Evolutionary conservation across 352 stramenopile genomes (phyloP).

Genomic region (Phytopythium montanum): DNA sequence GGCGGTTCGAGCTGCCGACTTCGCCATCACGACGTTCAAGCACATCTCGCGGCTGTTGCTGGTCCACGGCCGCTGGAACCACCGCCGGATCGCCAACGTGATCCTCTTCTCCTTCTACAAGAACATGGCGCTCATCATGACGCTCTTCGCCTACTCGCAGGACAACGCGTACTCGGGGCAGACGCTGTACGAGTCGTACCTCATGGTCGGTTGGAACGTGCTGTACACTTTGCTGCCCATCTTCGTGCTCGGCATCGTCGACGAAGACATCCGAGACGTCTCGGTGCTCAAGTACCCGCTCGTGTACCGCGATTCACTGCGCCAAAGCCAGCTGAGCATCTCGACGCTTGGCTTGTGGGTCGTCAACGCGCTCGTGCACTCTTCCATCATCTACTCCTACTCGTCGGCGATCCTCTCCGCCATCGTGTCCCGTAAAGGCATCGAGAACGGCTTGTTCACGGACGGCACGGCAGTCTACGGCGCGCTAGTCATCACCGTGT

Average conservation of each 20-base stretch:
- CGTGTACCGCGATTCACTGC: conserved; percentile 71
- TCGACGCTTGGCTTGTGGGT: conserved; percentile 61
- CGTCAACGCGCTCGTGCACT: conserved; percentile 70
- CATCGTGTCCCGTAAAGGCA: conserved; percentile 34
- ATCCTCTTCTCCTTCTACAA: conserved; percentile 91
- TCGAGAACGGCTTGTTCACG: conserved; percentile 62
- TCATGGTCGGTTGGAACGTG: conserved; percentile 95
- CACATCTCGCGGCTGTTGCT: conserved; percentile 77
- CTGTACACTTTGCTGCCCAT: conserved; percentile 94
- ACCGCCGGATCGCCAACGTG: conserved; percentile 70
- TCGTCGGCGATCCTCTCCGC: conserved; percentile 36
- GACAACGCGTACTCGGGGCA: conserved; percentile 92
- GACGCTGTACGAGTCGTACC: conserved; percentile 83
- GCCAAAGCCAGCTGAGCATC: conserved; percentile 61
- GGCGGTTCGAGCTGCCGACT: conserved; percentile 79
- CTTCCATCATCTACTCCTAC: conserved; percentile 69
- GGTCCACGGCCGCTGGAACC: conserved; percentile 84
- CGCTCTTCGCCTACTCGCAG: conserved; percentile 85
- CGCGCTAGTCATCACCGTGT: conserved; percentile 72
- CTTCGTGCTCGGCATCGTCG: conserved; percentile 78
- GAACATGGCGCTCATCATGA: conserved; percentile 94
- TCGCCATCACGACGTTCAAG: conserved; percentile 80
- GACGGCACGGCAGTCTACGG: conserved; percentile 80
- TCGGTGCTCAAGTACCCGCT: conserved; percentile 74
- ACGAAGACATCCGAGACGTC: conserved; percentile 79